Base-by-base conservation (phyloP, 768 basidiomycete genomes). In the Boletus vermiculosoides region DNA sequence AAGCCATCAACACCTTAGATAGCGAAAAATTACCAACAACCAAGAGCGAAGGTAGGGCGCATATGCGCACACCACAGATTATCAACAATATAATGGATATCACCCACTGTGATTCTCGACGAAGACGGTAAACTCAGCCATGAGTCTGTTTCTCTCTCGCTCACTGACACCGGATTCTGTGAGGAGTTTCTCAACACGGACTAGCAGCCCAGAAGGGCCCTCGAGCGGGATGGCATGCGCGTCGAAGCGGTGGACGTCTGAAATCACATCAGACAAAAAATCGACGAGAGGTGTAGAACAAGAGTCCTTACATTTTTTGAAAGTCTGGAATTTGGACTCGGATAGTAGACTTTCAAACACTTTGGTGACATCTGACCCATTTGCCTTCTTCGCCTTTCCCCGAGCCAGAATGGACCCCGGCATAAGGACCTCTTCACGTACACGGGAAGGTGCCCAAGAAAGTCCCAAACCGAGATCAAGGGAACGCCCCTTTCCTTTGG, bases 231-330 rank as follows among this genome's bases (percentile, higher is more conserved):
- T 90, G 42, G 82, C 77, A 58, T 86, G 82, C 20, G 84, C 85
- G 67, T 91, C 89, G 64, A 87, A 91, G 57, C 83, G 83, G 66
- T 84, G 83, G 16, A 90, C 85, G 72, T 88, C 88, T 90, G 30
- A 31, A 53, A 37, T 11, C 8, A 66, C 47, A 47, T 65, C 51
- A 53, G 50, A 42, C 56, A 61, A 66, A 49, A 25, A 12, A 55
- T 53, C 33, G 54, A 46, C 52, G 52, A 51, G 13, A 20, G 49
- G 25, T 42, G 54, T 36, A 57, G 41, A 46, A 58, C 62, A 28
- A 47, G 51, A 39, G 36, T 74, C 12, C 85, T 71, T 68, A 90
- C 90, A 90, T 66, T 77, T 83, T 71, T 86, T 89, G 76, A 80
- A 77, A 42, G 71, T 66, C 46, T 70, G 69, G 53, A 76, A 79